Base-by-base conservation (phyloP, 345 rosid genomes). In the Euphorbia lathyris region DNA sequence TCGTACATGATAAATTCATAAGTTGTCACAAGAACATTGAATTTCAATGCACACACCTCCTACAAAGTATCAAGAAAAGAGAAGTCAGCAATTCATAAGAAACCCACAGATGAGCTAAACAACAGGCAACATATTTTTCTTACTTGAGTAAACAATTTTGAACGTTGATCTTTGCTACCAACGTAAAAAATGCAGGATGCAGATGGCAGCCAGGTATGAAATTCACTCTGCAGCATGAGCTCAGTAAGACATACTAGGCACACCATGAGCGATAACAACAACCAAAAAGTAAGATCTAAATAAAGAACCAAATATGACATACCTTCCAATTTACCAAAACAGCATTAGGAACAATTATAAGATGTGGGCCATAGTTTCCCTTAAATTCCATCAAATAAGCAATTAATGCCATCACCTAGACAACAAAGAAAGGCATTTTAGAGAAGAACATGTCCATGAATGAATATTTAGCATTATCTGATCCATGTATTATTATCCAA, bases 251-350 rank as follows among this genome's bases (percentile, higher is more conserved):
- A 58, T 62, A 53, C 62, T 66, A 71, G 57, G 51, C 34, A 1
- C 58, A 9, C 58, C 58, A 55, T 17, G 5, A 71, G 62, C 50
- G 17, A 56, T 58, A 59, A 51, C 56, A 63, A 59, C 57, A 78
- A 70, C 45, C 42, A 63, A 17, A 40, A 48, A 65, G 23, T 17
- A 65, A 10, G 25, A n/a, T 47, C 25, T 10, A 58, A 45, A 47
- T 34, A 50, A 23, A 47, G 19, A 68, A 63, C 51, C 29, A 66
- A 74, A 52, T 63, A 52, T 14, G 66, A 82, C 91, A 59, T 76
- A 96, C 99, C 99, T 96, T 96, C 99, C 99, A 96, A 71, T 96
- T 96, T 40, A 96, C 99, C 72, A 96, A 71, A 68, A 96, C 99
- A 75, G 99, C 99, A 78, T 96, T 96, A 52, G 98, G 99, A 74